Percentiles rank a stretch among this genome's conserved stretches.
Conservation (phyloP, 345 rosid species). For the Moricandia arvensis region DNA sequence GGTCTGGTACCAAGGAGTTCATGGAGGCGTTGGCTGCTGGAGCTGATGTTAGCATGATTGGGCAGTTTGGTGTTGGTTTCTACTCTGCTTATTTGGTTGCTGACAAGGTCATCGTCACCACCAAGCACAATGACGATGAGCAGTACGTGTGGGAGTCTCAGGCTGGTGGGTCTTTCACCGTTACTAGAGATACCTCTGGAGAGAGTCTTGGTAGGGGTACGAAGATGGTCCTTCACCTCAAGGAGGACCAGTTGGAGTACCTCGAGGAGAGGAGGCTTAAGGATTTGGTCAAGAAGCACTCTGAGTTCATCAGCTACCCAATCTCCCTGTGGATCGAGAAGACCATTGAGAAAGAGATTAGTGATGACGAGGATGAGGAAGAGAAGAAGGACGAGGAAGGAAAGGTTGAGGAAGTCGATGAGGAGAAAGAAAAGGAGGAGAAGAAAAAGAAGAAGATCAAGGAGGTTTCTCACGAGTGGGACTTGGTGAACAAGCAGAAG, state of each 20-base stretch:
- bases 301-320: slow-evolving; percentile 91
- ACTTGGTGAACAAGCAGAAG: slow-evolving; percentile 85
- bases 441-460: slow-evolving; percentile 90
- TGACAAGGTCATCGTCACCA: background rate
- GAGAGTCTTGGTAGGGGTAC: slow-evolving; percentile 82
- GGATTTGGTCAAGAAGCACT: slow-evolving; percentile 88
- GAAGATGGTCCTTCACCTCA: slow-evolving; percentile 67
- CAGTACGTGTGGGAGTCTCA: slow-evolving; percentile 94
- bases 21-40: background rate
- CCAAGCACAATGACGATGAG: background rate
- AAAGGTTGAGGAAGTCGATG: slow-evolving; percentile 75
- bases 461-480: slow-evolving; percentile 90
- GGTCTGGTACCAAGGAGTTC: background rate
- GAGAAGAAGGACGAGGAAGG: slow-evolving; percentile 89
- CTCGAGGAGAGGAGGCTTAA: slow-evolving; percentile 84
- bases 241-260: slow-evolving; percentile 88
- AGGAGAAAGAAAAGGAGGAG: slow-evolving; percentile 68
- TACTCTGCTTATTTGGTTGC: background rate
- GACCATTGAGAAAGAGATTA: slow-evolving; percentile 82
- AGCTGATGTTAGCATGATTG: background rate
- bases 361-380: slow-evolving; percentile 85
- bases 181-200: slow-evolving; percentile 68
- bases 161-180: slow-evolving; percentile 89
- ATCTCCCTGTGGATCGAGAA: slow-evolving; percentile 88
- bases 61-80: background rate